These are phyloP conservation scores for Malania oleifera DNA, from an alignment of 164 flowering plant genomes.

Conservation along the genomic window DNA sequence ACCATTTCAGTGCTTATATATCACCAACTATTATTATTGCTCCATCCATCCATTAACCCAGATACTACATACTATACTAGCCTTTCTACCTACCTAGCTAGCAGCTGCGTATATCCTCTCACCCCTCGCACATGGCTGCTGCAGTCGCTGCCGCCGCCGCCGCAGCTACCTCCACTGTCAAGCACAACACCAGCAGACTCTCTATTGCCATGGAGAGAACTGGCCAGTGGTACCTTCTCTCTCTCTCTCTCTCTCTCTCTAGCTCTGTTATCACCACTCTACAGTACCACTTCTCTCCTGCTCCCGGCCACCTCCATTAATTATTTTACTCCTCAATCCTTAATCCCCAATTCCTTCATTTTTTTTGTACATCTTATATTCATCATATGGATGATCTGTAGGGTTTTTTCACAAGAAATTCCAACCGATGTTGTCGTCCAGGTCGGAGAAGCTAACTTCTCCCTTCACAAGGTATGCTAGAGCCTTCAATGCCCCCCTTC, in stretches of 20 bases:
- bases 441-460: slow-evolving; percentile 70
- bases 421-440: slow-evolving; percentile 72
- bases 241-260: background rate
- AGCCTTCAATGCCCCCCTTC: background rate
- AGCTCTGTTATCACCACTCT: background rate
- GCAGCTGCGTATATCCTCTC: too few species aligned
- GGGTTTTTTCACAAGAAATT: slow-evolving; percentile 89
- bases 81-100: too few species aligned
- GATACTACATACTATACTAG: too few species aligned
- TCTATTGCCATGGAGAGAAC: slow-evolving; percentile 87
- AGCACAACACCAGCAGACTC: slow-evolving; percentile 27
- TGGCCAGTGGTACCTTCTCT: slow-evolving; percentile 64
- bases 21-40: too few species aligned
- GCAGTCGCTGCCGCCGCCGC: too few species aligned
- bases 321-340: background rate
- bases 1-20: too few species aligned
- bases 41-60: too few species aligned
- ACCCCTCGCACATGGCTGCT: too few species aligned
- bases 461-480: slow-evolving; percentile 84
- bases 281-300: background rate
- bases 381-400: slow-evolving; percentile 23
- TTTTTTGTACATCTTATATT: slow-evolving; percentile 1
- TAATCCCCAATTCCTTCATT: background rate
- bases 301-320: background rate
- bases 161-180: slow-evolving; percentile 32